Evolutionary conservation across 148 eudicot genomes (phyloP), one percentile per base, ranked within the genome.

Genomic region (Simmondsia chinensis): DNA sequence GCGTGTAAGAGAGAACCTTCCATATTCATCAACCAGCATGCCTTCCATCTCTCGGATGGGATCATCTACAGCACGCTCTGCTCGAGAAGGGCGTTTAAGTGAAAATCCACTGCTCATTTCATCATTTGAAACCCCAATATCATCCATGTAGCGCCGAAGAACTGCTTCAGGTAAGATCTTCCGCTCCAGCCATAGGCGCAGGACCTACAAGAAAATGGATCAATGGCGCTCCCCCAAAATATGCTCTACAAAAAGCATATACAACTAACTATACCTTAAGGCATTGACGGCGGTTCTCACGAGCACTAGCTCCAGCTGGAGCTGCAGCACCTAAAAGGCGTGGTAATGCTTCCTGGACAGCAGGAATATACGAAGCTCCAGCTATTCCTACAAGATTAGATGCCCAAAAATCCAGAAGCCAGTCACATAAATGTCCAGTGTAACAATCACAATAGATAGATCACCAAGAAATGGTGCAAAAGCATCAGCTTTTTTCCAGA

Each of bases 1-100:
- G n/a, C n/a, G n/a, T n/a, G n/a, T n/a, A n/a, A n/a, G n/a, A n/a
- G n/a, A n/a, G n/a, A 20, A 91, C 97, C 97, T 91, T 33, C 97
- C 97, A 70, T 91, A 91, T 45, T 91, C 97, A 61, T 91, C 97
- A 48, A 91, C 95, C 51, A 84, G 80, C 87, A 91, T 81, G 39
- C 88, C 95, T 61, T 85, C 97, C 87, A 85, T 91, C 55, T 71
- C 97, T 66, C 97, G 81, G 17, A 91, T 74, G 39, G 95, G 97
- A 62, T 91, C 95, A 68, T 91, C 97, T 33, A 82, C 76, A 36
- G 95, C 71, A 21, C 97, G 80, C 45, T 91, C 93, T 35, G 75
- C 74, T 52, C 88, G 79, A 46, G 95, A 85, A 47, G 95, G 93
- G 6, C 94, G 95, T 45, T 76, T 85, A 27, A 67, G 65, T 21